A percentile compares a stretch with the other conserved stretches of the same genome.
These are phyloP conservation scores for Agrocybe pediades DNA, from an alignment of 768 basidiomycete species.

Conservation along the genomic window DNA sequence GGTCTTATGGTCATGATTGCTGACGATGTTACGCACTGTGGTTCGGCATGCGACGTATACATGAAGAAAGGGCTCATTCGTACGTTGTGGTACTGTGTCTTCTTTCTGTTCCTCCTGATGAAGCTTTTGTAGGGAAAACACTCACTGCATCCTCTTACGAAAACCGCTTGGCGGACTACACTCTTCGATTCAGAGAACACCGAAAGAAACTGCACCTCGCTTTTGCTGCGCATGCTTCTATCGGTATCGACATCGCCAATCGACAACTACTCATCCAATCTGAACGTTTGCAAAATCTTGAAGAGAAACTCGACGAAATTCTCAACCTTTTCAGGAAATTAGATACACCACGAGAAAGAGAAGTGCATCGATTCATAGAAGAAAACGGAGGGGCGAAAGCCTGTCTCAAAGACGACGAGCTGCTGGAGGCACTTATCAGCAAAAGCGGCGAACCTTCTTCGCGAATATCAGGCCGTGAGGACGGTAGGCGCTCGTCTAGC, in stretches of 20 bases:
- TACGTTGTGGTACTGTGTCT: slow-evolving; percentile 3
- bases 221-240: slow-evolving; percentile 38
- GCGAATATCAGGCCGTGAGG: slow-evolving; percentile 26
- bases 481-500: slow-evolving; percentile 12
- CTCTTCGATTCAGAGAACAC: slow-evolving; percentile 33
- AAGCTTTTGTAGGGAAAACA: slow-evolving; percentile 31
- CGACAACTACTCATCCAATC: slow-evolving; percentile 27
- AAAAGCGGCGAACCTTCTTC: slow-evolving; percentile 32
- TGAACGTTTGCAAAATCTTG: slow-evolving; percentile 19
- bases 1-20: slow-evolving; percentile 31
- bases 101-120: not conserved
- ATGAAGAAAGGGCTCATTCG: slow-evolving; percentile 43
- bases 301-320: slow-evolving; percentile 32
- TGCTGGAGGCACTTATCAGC: slow-evolving; percentile 31
- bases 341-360: slow-evolving; percentile 40
- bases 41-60: slow-evolving; percentile 47
- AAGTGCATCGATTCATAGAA: slow-evolving; percentile 38
- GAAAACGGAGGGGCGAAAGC: slow-evolving; percentile 39
- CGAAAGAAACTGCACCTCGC: slow-evolving; percentile 35
- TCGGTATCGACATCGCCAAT: slow-evolving; percentile 36
- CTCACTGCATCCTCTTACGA: slow-evolving; percentile 40
- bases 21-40: slow-evolving; percentile 43
- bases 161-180: slow-evolving; percentile 32
- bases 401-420: slow-evolving; percentile 32
- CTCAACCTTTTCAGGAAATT: slow-evolving; percentile 37